Evolutionary conservation across 2,329 filamentous ascomycete genomes (phyloP), one percentile per base, ranked within the genome.

Genomic region (Pezicula carpinea): DNA sequence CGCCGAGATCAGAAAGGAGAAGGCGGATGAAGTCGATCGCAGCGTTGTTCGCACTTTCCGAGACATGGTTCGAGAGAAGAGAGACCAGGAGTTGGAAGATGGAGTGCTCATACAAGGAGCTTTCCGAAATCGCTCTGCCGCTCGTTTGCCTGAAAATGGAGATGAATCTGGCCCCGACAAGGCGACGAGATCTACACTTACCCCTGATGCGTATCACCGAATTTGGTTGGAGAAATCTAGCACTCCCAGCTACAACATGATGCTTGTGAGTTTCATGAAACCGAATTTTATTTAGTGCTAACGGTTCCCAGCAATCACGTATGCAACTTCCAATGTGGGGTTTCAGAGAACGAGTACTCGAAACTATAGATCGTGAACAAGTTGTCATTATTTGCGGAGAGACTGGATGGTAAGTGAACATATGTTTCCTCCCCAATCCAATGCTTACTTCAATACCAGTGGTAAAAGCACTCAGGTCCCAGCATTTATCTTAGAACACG

Each of bases 391-490:
- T 99, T 23, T 97, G 92, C 63, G 93, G 93, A 63, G 93, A 99
- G 69, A 99, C 93, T 3, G 93, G 93, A 56, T 96, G 87, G 76
- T 79, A 72, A 58, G 66, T 50, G 29, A 31, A 21, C 33, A 39
- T 19, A 13, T 31, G 14, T n/a, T 19, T 13, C 22, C 31, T 17
- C 5, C 44, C 34, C 11, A 15, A 33, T 23, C 10, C 14, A 38
- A 39, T 49, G 33, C 49, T 29, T n/a, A 38, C 34, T 21, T 33
- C 76, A 15, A 38, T 29, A 36, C 75, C 23, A 61, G 84, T 64
- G 93, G 93, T 54, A 99, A 99, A 72, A 96, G 90, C 66, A 99
- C 93, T 0, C 93, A 99, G 61, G 86, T 96, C n/a, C 93, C 93
- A 5, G 85, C 91, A 0, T 97, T 95, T 62, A 80, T 99, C 45